Base-by-base conservation (phyloP, 306 rosid species). In the Quercus ilex region DNA sequence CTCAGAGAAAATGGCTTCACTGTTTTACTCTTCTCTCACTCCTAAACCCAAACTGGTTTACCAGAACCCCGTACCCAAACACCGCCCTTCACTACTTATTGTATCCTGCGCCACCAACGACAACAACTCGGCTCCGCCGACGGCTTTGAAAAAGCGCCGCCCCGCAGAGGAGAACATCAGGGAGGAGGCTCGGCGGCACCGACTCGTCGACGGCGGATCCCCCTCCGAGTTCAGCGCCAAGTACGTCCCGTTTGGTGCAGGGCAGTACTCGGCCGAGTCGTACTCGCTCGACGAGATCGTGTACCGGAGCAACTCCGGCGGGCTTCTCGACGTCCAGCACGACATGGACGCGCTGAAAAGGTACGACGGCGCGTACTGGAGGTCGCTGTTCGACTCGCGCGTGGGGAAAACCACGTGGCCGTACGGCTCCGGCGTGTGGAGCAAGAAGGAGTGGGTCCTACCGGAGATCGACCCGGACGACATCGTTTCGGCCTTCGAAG, bases 351-450 rank as follows among this genome's bases (percentile, higher is more conserved):
- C 97, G 0, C 78, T 93, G 26, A 58, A 19, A 62, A 82, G 71
- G 73, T 91, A 71, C 75, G 91, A 86, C 80, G 98, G 98, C 63
- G 94, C 88, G 72, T 91, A 93, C 80, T 90, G 97, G 98, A 85
- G 91, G 1, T 38, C 83, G 17, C 87, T 93, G 4, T 93, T 93
- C 46, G 97, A 93, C 77, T 91, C 98, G 80, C 96, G 97, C 78
- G 97, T 93, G n/a, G 98, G 98, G 19, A 89, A 69, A 76, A 93
- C 97, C 26, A 83, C 94, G 0, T 91, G 98, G 98, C 97, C 98
- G 2, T 93, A 93, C 75, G 98, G 98, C 3, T 93, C 97, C 21
- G 97, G 98, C 5, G 98, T 93, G 2, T 91, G 98, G 97, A 88
- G 93, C 83, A 93, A 93, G 81, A 93, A 93, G 81, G 97, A 91